Evolutionary conservation across 2,329 filamentous ascomycete species (phyloP), one percentile per base, ranked within the genome.

Genomic region (Aspergillus nomiae): DNA sequence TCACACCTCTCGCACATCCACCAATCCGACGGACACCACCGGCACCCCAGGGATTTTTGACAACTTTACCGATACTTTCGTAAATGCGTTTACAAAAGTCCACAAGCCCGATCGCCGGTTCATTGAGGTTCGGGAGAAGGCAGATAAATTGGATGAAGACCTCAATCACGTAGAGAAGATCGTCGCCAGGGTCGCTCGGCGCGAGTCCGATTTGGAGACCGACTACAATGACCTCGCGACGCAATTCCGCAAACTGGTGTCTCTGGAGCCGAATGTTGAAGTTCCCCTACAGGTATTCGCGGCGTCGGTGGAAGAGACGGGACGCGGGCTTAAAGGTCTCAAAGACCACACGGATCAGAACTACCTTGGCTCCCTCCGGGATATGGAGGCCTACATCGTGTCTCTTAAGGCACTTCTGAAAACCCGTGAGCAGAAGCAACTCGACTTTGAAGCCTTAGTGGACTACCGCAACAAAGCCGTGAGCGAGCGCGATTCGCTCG

Each of bases 81-180:
- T 99, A 78, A 98, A 98, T 75, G 94, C 93, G 45, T 99, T 99
- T 74, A 94, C 91, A 55, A 99, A 98, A 78, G 90, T 97, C 1
- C 92, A 98, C 82, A 96, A 96, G 77, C 91, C 94, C 8, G 95
- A 99, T 78, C 90, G 92, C 71, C 90, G 95, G 36, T 99, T 99
- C 77, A 89, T 96, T 68, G 94, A 98, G 75, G 94, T 98, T 64
- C 89, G 90, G 71, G 95, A 98, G 73, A 92, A 92, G 76, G 92
- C 92, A 43, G 91, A 96, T 79, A 98, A 97, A 80, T 85, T 99
- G 7, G 93, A 96, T 73, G 94, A 98, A 72, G 95, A 99, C 75
- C 85, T 99, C 21, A 89, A 86, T 19, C 92, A 96, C 71, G 92
- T 99, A 6, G 94, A 97, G 79, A 98, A 97, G 80, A 93, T 97